Conservation (phyloP, 1,284 basidiomycete genomes). For the Fomitiporia mediterranea region DNA sequence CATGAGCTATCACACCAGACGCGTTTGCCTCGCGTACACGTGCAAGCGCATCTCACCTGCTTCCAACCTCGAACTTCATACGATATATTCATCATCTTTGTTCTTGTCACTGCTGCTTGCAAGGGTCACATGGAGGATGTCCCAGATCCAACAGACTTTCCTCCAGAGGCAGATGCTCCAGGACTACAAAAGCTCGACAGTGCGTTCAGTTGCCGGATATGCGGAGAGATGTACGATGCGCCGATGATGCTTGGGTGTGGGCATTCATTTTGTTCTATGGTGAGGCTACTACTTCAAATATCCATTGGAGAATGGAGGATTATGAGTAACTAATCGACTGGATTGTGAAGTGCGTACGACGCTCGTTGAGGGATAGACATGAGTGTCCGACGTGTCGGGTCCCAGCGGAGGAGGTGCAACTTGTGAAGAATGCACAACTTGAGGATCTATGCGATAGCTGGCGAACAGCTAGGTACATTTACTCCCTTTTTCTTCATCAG, state of each 20-base stretch:
- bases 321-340: too few relatives aligned
- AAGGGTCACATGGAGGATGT: slow-evolving; percentile 31
- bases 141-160: slow-evolving; percentile 66
- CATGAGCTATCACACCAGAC: too few relatives aligned
- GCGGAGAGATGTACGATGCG: slow-evolving; percentile 62
- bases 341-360: slow-evolving; percentile 53
- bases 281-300: slow-evolving; percentile 32
- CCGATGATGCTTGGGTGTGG: slow-evolving; percentile 68
- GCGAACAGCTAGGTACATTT: slow-evolving; percentile 55
- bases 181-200: slow-evolving; percentile 58
- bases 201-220: slow-evolving; percentile 65
- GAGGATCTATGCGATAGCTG: slow-evolving; percentile 60
- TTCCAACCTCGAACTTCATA: too few relatives aligned
- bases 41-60: too few relatives aligned
- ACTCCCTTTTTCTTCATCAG: neutral
- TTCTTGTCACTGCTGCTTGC: too few relatives aligned
- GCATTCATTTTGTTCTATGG: slow-evolving; percentile 73
- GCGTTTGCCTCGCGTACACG: too few relatives aligned
- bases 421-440: slow-evolving; percentile 54
- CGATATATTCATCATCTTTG: too few relatives aligned
- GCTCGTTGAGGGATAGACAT: slow-evolving; percentile 47
- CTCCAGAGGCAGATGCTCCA: slow-evolving; percentile 36
- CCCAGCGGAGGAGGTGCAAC: slow-evolving; percentile 47
- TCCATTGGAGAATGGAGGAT: too few relatives aligned
- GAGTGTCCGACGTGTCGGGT: slow-evolving; percentile 66